phyloP scores from a whole-genome alignment of 441 rosid species.

The Mallotus japonicus region DNA sequence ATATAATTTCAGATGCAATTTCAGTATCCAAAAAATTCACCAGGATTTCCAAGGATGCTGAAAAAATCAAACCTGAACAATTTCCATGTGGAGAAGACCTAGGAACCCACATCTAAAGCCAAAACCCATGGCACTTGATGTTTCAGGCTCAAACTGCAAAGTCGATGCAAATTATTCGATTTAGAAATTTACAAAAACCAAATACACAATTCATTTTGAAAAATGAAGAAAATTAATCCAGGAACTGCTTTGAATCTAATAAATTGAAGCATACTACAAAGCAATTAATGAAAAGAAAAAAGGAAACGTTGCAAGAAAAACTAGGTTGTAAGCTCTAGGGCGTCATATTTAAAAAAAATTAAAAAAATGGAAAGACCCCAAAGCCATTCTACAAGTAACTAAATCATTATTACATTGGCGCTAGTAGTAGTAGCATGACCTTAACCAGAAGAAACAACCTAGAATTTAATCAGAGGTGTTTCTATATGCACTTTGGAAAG shows the following conservation, averaged over 20 bases:
- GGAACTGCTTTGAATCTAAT: background rate
- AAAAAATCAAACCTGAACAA: slow-evolving; percentile 73
- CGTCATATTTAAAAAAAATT: background rate
- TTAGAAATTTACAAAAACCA: background rate
- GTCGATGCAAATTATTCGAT: slow-evolving; percentile 17
- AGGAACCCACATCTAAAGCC: slow-evolving; percentile 97
- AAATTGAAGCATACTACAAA: background rate
- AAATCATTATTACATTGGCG: background rate
- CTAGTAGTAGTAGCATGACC: background rate
- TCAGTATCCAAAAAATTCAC: slow-evolving; percentile 13
- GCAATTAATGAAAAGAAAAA: background rate
- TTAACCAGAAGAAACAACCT: background rate
- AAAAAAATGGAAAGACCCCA: background rate
- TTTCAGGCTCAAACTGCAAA: slow-evolving; percentile 93
- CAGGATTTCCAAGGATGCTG: slow-evolving; percentile 6
- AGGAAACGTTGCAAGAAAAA: background rate
- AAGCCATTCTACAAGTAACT: background rate
- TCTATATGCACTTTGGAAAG: background rate
- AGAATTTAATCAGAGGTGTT: background rate
- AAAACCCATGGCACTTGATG: slow-evolving; percentile 98
- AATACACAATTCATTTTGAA: background rate
- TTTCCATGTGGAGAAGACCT: slow-evolving; percentile 99
- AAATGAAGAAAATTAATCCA: background rate
- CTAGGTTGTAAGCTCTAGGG: too few relatives aligned
- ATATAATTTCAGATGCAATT: slow-evolving; percentile 14